A percentile compares a stretch with the other conserved stretches of the same genome.
Conservation (phyloP, 2,329 filamentous ascomycete genomes). For the Diaporthe sp. region DNA sequence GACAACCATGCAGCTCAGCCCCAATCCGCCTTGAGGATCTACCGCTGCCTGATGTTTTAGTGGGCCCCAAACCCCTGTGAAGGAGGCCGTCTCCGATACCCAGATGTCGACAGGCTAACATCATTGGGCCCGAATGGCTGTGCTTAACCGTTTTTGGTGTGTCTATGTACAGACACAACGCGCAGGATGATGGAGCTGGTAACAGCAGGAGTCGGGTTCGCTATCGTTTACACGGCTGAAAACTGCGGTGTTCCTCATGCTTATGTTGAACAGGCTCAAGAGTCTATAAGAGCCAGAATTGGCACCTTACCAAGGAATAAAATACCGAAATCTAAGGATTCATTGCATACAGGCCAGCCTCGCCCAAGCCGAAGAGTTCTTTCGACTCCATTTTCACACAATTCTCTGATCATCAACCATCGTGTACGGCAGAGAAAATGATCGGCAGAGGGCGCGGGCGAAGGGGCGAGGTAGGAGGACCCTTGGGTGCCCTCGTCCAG, state of each 20-base stretch:
- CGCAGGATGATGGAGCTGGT: background rate
- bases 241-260: background rate
- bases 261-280: background rate
- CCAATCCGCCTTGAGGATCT: background rate
- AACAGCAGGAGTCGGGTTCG: background rate
- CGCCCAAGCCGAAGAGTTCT: background rate
- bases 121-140: background rate
- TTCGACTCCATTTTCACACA: background rate
- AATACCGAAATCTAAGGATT: background rate
- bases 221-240: background rate
- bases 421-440: background rate
- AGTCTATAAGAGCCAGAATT: conserved; percentile 2
- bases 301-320: background rate
- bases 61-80: background rate
- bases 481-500: conserved; percentile 40
- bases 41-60: background rate
- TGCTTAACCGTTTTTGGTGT: background rate
- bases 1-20: background rate
- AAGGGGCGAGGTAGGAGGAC: background rate
- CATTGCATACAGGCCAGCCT: background rate
- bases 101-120: background rate
- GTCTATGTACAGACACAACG: background rate
- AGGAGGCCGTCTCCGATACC: background rate
- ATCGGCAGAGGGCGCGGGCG: background rate
- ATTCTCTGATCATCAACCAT: background rate